Percentiles rank a stretch among this genome's conserved stretches.
Conservation (phyloP, 1,284 basidiomycete genomes). For the Heterobasidion parviporum region DNA sequence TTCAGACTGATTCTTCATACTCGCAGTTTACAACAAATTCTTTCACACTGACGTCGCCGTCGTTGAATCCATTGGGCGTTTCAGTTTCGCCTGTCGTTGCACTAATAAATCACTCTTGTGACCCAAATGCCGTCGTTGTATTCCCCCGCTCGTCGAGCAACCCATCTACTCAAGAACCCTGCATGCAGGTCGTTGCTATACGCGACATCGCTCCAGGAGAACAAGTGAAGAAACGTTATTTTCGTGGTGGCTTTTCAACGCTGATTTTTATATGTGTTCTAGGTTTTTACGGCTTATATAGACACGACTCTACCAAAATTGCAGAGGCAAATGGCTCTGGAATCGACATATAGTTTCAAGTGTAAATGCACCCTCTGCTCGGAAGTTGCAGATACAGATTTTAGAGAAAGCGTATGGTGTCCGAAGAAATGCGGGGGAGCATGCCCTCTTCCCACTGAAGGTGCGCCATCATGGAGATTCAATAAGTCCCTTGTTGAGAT, state of each 20-base stretch:
- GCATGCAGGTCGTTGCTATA: slow-evolving; percentile 68
- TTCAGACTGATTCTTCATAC: too few relatives aligned
- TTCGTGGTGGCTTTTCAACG: background rate
- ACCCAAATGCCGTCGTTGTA: slow-evolving; percentile 85
- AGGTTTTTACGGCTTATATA: slow-evolving; percentile 75
- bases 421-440: slow-evolving; percentile 54
- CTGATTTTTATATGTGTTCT: background rate
- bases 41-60: slow-evolving; percentile 73
- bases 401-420: slow-evolving; percentile 63
- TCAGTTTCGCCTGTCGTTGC: slow-evolving; percentile 74
- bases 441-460: slow-evolving; percentile 50
- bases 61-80: slow-evolving; percentile 73
- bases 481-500: background rate
- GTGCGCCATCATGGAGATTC: slow-evolving; percentile 21
- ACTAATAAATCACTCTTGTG: slow-evolving; percentile 87
- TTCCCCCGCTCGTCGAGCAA: slow-evolving; percentile 54
- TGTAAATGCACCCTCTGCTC: slow-evolving; percentile 67
- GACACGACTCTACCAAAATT: slow-evolving; percentile 67
- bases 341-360: slow-evolving; percentile 73
- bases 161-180: slow-evolving; percentile 38
- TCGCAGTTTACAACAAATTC: slow-evolving; percentile 81
- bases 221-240: slow-evolving; percentile 43
- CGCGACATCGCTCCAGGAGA: slow-evolving; percentile 54
- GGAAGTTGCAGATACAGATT: slow-evolving; percentile 38
- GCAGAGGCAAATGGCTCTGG: slow-evolving; percentile 50